Evolutionary conservation across 2,329 filamentous ascomycete species (phyloP), one percentile per base, ranked within the genome.

Genomic region (Dryadomyces quercivorus): DNA sequence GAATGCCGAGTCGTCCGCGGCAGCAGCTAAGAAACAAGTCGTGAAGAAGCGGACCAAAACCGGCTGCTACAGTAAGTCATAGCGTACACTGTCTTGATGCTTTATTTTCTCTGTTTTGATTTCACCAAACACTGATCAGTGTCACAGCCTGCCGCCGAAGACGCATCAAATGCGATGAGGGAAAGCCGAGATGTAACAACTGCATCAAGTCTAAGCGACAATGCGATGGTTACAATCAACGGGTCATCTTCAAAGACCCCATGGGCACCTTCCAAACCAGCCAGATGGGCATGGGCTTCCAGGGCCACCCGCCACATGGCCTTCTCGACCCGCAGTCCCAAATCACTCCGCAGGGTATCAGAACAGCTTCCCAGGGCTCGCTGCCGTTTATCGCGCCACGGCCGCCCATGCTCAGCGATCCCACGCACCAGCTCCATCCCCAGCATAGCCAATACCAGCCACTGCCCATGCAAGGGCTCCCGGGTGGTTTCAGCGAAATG

Each of bases 121-220:
- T 54, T 58, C 34, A 36, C 15, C 36, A 12, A 40, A 57, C 56
- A 58, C 52, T 63, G 50, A 55, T 50, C 48, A 55, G 57, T 60
- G 52, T 58, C 59, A 21, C 47, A 91, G 87, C 93, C 56, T 98
- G 93, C 70, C 86, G 93, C 59, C 92, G 88, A 70, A 85, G 93
- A 53, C 86, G 93, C 59, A 97, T 98, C 70, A 98, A 97, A 70
- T 98, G 93, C 68, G 93, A 93, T 58, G 93, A 97, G 67, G 88
- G 89, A 63, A 80, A 85, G 51, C 88, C 88, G 26, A 85, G 78
- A 31, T 93, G 88, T 69, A 82, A 78, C 63, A 94, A 94, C 64
- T 94, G 88, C 70, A 82, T 86, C 71, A 93, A 92, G 65, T 92
- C 87, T 18, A 92, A 91, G 68, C 79, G 88, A 15, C 75, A 82